Conservation (phyloP, 441 rosid species). For the Syzygium syzygioides region DNA sequence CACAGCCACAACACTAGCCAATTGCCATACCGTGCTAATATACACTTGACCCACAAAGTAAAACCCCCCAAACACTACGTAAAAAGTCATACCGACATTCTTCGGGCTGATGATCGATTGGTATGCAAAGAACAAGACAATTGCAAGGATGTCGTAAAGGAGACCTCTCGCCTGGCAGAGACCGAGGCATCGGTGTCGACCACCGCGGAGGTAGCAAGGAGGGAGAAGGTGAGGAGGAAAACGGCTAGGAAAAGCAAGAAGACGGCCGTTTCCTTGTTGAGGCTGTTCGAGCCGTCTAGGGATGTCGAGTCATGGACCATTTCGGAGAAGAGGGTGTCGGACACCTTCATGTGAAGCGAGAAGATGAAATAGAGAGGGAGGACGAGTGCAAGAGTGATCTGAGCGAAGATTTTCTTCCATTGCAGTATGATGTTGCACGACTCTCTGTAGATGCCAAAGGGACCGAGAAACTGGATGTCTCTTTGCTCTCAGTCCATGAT, state of each 20-base stretch:
- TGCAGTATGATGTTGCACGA: neutral
- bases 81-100: neutral
- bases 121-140: neutral
- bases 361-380: slow-evolving; percentile 1
- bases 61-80: neutral
- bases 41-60: neutral
- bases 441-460: slow-evolving; percentile 2
- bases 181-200: neutral
- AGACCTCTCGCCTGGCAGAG: neutral
- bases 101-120: neutral
- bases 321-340: neutral
- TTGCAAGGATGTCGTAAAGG: neutral
- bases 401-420: neutral
- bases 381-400: neutral
- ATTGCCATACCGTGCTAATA: neutral
- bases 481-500: slow-evolving; percentile 3
- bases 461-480: slow-evolving; percentile 2
- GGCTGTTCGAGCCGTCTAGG: neutral
- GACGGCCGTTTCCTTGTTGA: neutral
- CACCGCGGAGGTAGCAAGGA: neutral
- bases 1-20: neutral
- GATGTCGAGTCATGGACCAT: neutral
- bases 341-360: slow-evolving; percentile 5
- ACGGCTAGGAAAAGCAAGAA: slow-evolving; percentile 2
- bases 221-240: slow-evolving; percentile 6